These are phyloP conservation scores for Exophiala sp. DNA, from an alignment of 2,329 filamentous ascomycete species.

Conservation along the genomic window DNA sequence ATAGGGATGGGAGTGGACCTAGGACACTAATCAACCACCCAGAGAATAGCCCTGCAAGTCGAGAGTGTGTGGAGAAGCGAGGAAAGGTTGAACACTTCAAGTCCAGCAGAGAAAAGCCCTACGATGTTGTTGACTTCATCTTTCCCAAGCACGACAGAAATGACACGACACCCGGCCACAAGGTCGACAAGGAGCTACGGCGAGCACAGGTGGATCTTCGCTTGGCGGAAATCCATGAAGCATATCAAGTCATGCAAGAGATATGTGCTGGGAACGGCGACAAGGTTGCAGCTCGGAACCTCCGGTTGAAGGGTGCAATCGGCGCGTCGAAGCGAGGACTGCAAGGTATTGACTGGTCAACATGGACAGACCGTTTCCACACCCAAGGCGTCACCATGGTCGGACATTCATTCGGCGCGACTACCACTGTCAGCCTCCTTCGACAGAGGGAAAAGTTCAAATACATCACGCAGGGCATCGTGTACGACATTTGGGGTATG, in stretches of 20 bases:
- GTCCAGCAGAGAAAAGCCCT: constrained; percentile 37
- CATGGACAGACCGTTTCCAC: constrained; percentile 57
- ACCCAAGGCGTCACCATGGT: constrained; percentile 58
- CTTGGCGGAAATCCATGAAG: constrained; percentile 63
- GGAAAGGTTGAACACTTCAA: constrained; percentile 38
- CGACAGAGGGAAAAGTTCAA: constrained; percentile 53
- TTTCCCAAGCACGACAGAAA: constrained; percentile 55
- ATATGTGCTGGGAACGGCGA: constrained; percentile 56
- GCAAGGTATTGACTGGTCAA: constrained; percentile 53
- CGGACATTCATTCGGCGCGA: constrained; percentile 66
- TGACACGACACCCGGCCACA: constrained; percentile 53
- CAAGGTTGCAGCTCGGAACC: constrained; percentile 50
- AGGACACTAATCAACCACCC: constrained; percentile 59
- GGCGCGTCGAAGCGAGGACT: constrained; percentile 60
- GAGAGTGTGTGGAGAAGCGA: constrained; percentile 29
- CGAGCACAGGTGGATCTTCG: constrained; percentile 61
- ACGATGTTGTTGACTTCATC: constrained; percentile 47
- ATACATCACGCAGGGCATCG: constrained; percentile 61
- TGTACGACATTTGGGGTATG: constrained; percentile 63
- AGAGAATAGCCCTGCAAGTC: constrained; percentile 33
- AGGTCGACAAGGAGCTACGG: constrained; percentile 59
- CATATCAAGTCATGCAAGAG: constrained; percentile 53
- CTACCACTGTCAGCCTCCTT: constrained; percentile 60
- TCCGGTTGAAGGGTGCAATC: constrained; percentile 56
- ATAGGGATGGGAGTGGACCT: constrained; percentile 62